Conservation (phyloP, 495 filamentous ascomycete genomes). For the Rostrohypoxylon terebratum region DNA sequence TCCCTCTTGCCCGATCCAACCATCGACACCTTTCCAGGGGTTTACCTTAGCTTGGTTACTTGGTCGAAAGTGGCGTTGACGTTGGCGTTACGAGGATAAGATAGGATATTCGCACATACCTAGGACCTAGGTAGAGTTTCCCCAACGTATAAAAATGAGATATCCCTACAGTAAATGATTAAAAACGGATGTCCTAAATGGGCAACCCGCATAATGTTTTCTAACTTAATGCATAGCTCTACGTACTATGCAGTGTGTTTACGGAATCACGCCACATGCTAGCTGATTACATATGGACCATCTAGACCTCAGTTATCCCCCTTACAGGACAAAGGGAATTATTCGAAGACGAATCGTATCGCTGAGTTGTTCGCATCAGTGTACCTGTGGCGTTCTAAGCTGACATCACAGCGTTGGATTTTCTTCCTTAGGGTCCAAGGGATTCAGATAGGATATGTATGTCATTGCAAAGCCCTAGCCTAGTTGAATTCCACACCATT, state of each 20-base stretch:
- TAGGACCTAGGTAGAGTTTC: background rate
- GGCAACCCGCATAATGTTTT: conserved; percentile 31
- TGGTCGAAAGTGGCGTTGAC: conserved; percentile 15
- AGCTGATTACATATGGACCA: background rate
- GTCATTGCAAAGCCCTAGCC: background rate
- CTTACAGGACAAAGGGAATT: conserved; percentile 14
- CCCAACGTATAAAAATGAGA: background rate
- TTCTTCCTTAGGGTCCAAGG: background rate
- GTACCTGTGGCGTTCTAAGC: conserved; percentile 4
- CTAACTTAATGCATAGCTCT: conserved; percentile 18
- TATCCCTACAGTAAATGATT: background rate
- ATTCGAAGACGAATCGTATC: background rate
- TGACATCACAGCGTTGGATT: background rate
- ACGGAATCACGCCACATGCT: conserved; percentile 34
- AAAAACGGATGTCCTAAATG: conserved; percentile 30
- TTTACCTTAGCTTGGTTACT: background rate
- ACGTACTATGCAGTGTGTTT: background rate
- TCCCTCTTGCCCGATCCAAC: conserved; percentile 39
- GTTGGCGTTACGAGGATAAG: conserved; percentile 8
- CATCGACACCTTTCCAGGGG: conserved; percentile 8
- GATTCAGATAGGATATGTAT: background rate
- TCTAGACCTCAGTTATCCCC: conserved; percentile 19
- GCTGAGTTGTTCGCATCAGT: background rate
- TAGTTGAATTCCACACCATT: background rate
- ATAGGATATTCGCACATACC: background rate